Base-by-base conservation (phyloP, 495 filamentous ascomycete genomes). In the Saxophila tyrrhenica region DNA sequence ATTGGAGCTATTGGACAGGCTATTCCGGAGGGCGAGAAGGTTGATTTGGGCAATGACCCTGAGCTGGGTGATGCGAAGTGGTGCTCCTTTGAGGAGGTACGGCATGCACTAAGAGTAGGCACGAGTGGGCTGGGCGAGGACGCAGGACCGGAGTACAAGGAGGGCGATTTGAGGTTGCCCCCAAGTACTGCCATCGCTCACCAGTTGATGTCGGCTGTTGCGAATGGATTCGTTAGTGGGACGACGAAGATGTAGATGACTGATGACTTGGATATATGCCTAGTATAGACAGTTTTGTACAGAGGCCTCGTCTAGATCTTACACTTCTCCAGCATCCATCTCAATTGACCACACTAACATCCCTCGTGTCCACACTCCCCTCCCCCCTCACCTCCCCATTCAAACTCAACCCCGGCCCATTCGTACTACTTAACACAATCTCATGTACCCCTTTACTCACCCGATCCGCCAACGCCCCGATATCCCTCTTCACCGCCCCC, bases 1-100 rank as follows among this genome's bases (percentile, higher is more conserved):
- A 92, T 98, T 61, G 94, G 92, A 0, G 82, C 89, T 2, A 80
- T 97, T 59, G 94, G 81, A 5, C 90, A 97, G 73, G 87, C 89
- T 15, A 69, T 84, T 23, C 81, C 85, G 0, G 78, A 75, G 1
- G 86, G 86, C 16, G 94, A 98, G 75, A 76, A 69, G 49, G 87
- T 98, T 57, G 75, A 79, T 61, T 68, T 98, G 22, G 82, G 86
- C 15, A 81, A 97, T 71, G 92, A 98, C 58, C 85, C 86, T 0
- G 94, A 98, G 73, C 67, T 97, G 50, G 86, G 89, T 64, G 81
- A 87, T 72, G 94, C 94, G 7, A 81, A 78, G 65, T 97, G 92
- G 92, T 85, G 87, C 57, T 66, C 75, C 0, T 63, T 94, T 16
- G 84, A 81, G 3, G 86, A 87, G 56, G 62, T 71, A 38, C 56